A percentile compares a stretch with the other conserved stretches of the same genome.
These are phyloP conservation scores for Achaetomium macrosporum DNA, from an alignment of 2,329 filamentous ascomycete species.

Conservation along the genomic window DNA sequence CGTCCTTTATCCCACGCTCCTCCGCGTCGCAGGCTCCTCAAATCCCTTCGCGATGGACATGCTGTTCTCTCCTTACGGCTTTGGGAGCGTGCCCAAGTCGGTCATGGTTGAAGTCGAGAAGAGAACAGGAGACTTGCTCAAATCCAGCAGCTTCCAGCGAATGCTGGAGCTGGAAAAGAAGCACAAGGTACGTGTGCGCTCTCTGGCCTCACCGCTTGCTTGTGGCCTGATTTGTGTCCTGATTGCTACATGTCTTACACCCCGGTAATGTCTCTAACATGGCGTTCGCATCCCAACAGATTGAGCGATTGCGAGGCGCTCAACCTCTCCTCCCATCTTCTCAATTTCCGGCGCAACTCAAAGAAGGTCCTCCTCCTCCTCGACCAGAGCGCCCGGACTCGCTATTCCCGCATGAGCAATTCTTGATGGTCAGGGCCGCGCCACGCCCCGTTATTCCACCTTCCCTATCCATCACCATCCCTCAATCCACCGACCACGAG, in stretches of 20 bases:
- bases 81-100: constrained; percentile 18
- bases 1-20: constrained; percentile 3
- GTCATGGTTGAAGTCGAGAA: constrained; percentile 23
- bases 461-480: constrained; percentile 31
- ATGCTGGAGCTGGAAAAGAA: constrained; percentile 57
- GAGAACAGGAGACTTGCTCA: constrained; percentile 23
- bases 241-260: constrained; percentile 20
- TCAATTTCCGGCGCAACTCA: constrained; percentile 5
- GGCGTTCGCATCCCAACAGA: constrained; percentile 22
- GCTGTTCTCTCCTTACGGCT: constrained; percentile 17
- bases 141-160: constrained; percentile 47
- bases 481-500: constrained; percentile 15
- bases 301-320: constrained; percentile 26
- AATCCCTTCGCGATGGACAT: constrained; percentile 18
- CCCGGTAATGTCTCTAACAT: constrained; percentile 20
- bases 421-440: constrained; percentile 23
- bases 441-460: constrained; percentile 22
- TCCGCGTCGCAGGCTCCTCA: constrained; percentile 1
- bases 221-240: constrained; percentile 10
- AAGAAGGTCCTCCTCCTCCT: constrained; percentile 21
- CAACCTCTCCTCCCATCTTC: constrained; percentile 14
- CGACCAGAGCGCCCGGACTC: constrained; percentile 25
- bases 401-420: constrained; percentile 21
- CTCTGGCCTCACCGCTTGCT: constrained; percentile 10
- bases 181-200: constrained; percentile 45